Base-by-base conservation (phyloP, 2,329 filamentous ascomycete genomes). In the Magnaporthiopsis rhizophila region DNA sequence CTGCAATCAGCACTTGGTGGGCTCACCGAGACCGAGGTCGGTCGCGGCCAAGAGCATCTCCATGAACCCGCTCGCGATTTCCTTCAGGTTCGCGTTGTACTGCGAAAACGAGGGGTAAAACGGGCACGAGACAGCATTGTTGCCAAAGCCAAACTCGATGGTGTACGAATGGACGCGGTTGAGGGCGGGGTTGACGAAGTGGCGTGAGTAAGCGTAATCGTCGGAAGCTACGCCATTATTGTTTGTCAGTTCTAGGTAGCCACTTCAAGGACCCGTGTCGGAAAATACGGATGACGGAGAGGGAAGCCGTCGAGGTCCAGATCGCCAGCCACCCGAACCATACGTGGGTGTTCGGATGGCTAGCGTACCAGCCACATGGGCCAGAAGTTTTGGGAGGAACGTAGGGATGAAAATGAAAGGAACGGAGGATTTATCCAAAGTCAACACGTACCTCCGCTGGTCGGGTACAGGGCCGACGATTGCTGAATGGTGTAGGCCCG, bases 31-130 rank as follows among this genome's bases (percentile, higher is more conserved):
- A 15, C 62, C 62, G 13, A 63, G 34, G 28, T 63, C 62, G 21
- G 50, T 26, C 12, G 62, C 62, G 50, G 62, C 62, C 45, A 66
- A 26, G 24, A 67, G 68, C 61, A 82, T 70, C 70, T 84, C 80
- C 74, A 83, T 83, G 69, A 83, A 76, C 0, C 77, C 81, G 6
- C 77, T 75, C 3, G 72, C 75, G 18, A 77, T 78, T 71, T 82
- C 79, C 56, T 75, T 72, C 67, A 83, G 71, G 66, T 76, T 81
- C 62, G 70, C 65, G 65, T 78, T 76, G 68, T 81, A 82, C 70
- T 77, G 73, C 50, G 72, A 68, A 2, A 70, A 68, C 2, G 75
- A 77, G 0, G 80, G 80, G 66, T 83, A 83, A 66, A 83, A 83
- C 0, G 75, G 74, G 61, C 76, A 76, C 3, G 69, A 71, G 3